phyloP scores from a whole-genome alignment of 73 alveolate genomes.

The Paraurostyla sp. region DNA sequence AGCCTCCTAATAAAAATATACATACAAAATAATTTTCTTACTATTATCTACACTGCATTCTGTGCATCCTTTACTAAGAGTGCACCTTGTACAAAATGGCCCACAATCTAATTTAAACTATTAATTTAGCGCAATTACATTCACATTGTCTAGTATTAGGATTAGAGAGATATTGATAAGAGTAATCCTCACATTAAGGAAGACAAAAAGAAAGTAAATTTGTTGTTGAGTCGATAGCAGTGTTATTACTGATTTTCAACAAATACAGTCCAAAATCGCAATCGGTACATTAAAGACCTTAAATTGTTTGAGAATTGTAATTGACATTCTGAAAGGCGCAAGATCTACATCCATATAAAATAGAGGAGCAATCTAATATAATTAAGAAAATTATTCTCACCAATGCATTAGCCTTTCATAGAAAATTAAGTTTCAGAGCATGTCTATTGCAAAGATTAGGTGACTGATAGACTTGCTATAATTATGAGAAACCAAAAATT shows the following conservation, averaged over 20 bases:
- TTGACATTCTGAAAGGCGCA: conserved; percentile 1
- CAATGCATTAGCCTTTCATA: conserved; percentile 29
- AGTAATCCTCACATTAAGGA: conserved; percentile 53
- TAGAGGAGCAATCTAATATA: conserved; percentile 30
- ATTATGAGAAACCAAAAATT: too few relatives aligned
- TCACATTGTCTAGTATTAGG: conserved; percentile 48
- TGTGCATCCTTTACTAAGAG: conserved; percentile 30
- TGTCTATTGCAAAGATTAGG: not conserved
- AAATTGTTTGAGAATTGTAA: not conserved
- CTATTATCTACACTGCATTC: not conserved
- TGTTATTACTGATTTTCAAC: conserved; percentile 26
- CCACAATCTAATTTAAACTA: conserved; percentile 50
- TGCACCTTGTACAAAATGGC: conserved; percentile 39
- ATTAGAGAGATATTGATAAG: conserved; percentile 35
- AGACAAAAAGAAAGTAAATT: conserved; percentile 24
- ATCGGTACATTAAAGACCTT: conserved; percentile 31
- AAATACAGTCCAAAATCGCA: conserved; percentile 58
- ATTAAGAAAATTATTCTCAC: not conserved
- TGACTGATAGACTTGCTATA: too few relatives aligned
- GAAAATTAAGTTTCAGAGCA: conserved; percentile 17
- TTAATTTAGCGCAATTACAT: not conserved
- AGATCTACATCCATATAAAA: conserved; percentile 36
- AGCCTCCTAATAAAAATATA: not conserved
- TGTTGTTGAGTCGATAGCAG: not conserved
- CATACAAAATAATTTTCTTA: not conserved